A percentile compares a stretch with the other conserved stretches of the same genome.
phyloP scores from a whole-genome alignment of 2,329 filamentous ascomycete species.

The Aplosporella prunicola region DNA sequence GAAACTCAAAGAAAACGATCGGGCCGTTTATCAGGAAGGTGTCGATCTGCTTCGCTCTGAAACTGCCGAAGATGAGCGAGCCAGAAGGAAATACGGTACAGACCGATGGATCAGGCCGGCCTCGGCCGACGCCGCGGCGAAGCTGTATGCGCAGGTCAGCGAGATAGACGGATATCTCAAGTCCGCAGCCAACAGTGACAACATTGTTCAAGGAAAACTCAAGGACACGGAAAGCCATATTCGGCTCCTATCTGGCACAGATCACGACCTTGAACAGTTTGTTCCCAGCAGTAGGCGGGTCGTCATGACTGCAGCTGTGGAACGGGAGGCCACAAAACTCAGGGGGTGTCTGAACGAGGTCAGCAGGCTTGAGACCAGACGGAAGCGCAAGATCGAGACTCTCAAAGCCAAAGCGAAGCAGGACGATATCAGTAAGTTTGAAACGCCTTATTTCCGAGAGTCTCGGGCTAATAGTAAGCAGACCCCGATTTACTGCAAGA shows the following conservation, averaged over 20 bases:
- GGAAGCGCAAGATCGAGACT: constrained; percentile 69
- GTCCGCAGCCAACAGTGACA: constrained; percentile 57
- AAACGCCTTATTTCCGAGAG: constrained; percentile 4
- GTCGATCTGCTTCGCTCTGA: constrained; percentile 69
- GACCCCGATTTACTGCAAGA: constrained; percentile 72
- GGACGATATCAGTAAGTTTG: constrained; percentile 67
- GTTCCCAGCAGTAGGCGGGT: constrained; percentile 78
- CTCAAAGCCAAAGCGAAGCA: constrained; percentile 69
- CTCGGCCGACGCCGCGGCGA: constrained; percentile 58
- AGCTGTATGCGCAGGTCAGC: constrained; percentile 62
- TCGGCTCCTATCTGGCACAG: constrained; percentile 65
- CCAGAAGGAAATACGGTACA: constrained; percentile 73
- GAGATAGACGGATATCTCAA: constrained; percentile 86
- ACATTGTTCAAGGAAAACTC: constrained; percentile 68
- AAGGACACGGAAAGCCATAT: constrained; percentile 66
- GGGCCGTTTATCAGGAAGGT: constrained; percentile 72
- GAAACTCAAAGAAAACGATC: constrained; percentile 74
- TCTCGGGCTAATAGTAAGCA: constrained; percentile 24
- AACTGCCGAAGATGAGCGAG: constrained; percentile 69
- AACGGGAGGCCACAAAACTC: constrained; percentile 66
- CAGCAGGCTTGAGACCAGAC: constrained; percentile 67
- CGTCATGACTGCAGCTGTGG: constrained; percentile 70
- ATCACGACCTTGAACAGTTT: constrained; percentile 74
- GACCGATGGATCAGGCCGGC: constrained; percentile 69
- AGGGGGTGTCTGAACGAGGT: constrained; percentile 79